Conservation (phyloP, 257 asterid genomes). For the Paulownia fortunei region DNA sequence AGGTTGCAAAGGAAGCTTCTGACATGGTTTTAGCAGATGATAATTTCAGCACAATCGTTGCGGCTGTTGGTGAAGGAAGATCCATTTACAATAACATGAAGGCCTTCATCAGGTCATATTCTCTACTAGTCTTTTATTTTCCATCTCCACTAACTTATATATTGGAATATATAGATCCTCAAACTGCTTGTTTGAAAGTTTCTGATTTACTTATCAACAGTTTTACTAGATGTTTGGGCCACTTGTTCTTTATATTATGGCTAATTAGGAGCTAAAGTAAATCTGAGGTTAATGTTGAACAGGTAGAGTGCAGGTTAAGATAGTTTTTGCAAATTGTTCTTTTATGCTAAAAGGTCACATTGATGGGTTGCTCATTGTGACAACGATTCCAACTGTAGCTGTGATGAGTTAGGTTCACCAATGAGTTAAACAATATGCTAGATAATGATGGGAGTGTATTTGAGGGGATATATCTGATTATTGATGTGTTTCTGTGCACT, state of each 20-base stretch:
- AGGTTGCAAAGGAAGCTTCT: constrained; percentile 99
- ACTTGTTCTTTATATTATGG: not conserved
- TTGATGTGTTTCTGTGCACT: not conserved
- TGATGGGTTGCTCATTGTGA: not conserved
- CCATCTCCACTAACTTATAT: not conserved
- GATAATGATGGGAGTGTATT: not conserved
- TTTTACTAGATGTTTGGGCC: not conserved
- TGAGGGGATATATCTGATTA: not conserved
- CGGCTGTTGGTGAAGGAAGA: constrained; percentile 99
- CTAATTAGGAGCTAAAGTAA: not conserved
- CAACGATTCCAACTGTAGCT: not conserved
- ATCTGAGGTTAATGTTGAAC: not conserved
- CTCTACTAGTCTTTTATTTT: constrained; percentile 1
- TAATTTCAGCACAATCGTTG: constrained; percentile 91
- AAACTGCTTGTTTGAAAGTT: not conserved
- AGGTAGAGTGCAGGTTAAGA: not conserved
- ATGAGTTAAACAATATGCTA: too few relatives aligned
- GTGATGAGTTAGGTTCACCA: too few relatives aligned
- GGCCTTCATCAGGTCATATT: constrained; percentile 88
- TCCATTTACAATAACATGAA: constrained; percentile 81
- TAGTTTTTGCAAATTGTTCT: not conserved
- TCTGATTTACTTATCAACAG: not conserved
- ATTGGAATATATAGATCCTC: not conserved
- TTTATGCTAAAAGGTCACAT: too few relatives aligned
- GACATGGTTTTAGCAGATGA: constrained; percentile 99